Evolutionary conservation across 495 filamentous ascomycete species (phyloP).

Genomic region (Aspergillus panamensis): DNA sequence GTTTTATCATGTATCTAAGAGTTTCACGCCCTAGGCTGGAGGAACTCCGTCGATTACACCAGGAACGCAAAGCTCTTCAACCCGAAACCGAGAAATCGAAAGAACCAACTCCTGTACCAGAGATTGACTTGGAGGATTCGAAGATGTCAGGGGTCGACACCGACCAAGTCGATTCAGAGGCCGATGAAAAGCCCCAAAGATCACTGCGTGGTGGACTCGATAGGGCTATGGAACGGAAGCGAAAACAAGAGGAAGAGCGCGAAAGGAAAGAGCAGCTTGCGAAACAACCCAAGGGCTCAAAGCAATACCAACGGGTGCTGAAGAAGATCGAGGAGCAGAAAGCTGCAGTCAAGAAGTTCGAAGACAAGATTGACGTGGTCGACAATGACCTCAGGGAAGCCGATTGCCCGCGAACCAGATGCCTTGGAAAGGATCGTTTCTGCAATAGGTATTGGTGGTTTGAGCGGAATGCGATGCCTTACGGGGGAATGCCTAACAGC

Average conservation of each 20-base stretch:
- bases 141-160: slow-evolving; percentile 62
- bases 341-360: slow-evolving; percentile 69
- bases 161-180: slow-evolving; percentile 55
- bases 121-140: slow-evolving; percentile 57
- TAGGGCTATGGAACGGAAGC: slow-evolving; percentile 72
- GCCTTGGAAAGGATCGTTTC: slow-evolving; percentile 89
- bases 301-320: slow-evolving; percentile 81
- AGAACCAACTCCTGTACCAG: slow-evolving; percentile 56
- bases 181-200: slow-evolving; percentile 58
- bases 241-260: slow-evolving; percentile 78
- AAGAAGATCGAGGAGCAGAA: slow-evolving; percentile 86
- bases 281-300: slow-evolving; percentile 79
- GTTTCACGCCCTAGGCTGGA: slow-evolving; percentile 54
- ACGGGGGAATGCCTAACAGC: slow-evolving; percentile 78
- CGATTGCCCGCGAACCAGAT: slow-evolving; percentile 83
- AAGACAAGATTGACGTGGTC: slow-evolving; percentile 75
- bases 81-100: slow-evolving; percentile 41
- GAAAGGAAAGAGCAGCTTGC: slow-evolving; percentile 76
- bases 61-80: slow-evolving; percentile 80
- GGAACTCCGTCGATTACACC: slow-evolving; percentile 77
- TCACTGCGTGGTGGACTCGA: slow-evolving; percentile 74
- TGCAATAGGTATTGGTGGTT: slow-evolving; percentile 99
- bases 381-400: slow-evolving; percentile 92
- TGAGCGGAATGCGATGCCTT: slow-evolving; percentile 97
- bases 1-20: neutral